phyloP scores from a whole-genome alignment of 176 grass and related monocot genomes.

The Carex myosuroides region DNA sequence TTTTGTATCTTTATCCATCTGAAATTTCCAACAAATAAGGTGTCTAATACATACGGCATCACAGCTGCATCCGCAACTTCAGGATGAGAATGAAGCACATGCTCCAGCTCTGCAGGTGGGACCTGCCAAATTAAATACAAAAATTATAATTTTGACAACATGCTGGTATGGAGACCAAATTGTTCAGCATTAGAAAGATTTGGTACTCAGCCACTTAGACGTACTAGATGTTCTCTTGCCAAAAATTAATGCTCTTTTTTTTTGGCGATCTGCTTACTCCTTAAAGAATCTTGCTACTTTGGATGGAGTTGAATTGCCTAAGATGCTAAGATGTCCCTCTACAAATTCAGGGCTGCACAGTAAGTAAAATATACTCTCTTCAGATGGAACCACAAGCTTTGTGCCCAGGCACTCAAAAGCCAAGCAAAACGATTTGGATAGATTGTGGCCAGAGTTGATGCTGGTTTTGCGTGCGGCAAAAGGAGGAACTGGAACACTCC shows the following conservation, averaged over 20 bases:
- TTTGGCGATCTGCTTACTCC: too few relatives aligned
- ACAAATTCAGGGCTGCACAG: too few relatives aligned
- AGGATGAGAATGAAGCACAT: conserved; percentile 53
- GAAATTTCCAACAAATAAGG: too few relatives aligned
- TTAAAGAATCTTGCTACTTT: too few relatives aligned
- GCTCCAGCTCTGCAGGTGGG: conserved; percentile 69
- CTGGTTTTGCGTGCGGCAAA: neutral
- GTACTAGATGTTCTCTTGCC: neutral
- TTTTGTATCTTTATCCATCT: too few relatives aligned
- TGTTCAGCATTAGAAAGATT: neutral
- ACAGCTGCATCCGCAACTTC: too few relatives aligned
- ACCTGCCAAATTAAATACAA: conserved; percentile 33
- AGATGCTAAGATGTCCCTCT: too few relatives aligned
- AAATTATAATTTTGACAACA: neutral
- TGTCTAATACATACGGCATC: too few relatives aligned
- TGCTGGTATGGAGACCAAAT: neutral
- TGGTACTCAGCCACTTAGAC: neutral
- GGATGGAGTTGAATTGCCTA: too few relatives aligned
- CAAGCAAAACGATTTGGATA: neutral
- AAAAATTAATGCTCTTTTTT: neutral
- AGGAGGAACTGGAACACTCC: too few relatives aligned
- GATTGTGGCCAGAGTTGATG: neutral
- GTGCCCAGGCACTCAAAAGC: neutral
- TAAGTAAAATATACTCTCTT: too few relatives aligned
- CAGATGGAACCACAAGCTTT: too few relatives aligned